Evolutionary conservation across 768 basidiomycete genomes (phyloP), one percentile per base, ranked within the genome.

Genomic region (Podaxis mareebaensis): DNA sequence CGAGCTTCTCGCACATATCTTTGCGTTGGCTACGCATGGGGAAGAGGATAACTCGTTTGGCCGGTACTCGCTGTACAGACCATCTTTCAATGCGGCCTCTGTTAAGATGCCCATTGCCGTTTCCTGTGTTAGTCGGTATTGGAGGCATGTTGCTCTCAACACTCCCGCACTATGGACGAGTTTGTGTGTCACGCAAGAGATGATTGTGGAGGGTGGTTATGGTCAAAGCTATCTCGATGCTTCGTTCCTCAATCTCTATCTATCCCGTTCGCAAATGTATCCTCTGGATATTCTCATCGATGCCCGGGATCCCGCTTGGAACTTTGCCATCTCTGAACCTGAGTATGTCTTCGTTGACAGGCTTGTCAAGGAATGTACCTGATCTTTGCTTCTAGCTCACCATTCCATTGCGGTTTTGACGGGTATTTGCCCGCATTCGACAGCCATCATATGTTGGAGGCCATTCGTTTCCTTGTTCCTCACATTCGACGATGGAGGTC

Each of bases 271-370:
- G 3, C 73, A 77, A 17, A 78, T 75, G 30, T 77, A 77, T 65
- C 78, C 85, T 0, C 69, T 88, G 22, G 82, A 85, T 63, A 82
- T 89, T 60, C 75, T 85, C 49, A 81, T 88, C 51, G 85, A 87
- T 66, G 84, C 79, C 24, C 78, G 85, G 57, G 86, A 88, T 72
- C 78, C 79, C 4, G 78, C 82, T 22, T 88, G 85, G 85, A 81
- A 85, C 68, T 86, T 84, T 65, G 72, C 75, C 11, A 5, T 4
- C 17, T 22, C 28, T 22, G 85, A 86, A 66, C 72, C 77, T 38
- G 81, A 80, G 85, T 85, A 64, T 52, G 73, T 70, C 33, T 40
- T 39, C 58, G 53, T 39, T 24, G 22, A 26, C 11, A 4, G 24
- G 10, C 49, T 51, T 51, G 22, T 28, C 24, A 12, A 46, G 2